These are phyloP conservation scores for Flaveria ramosissima DNA, from an alignment of 129 eudicot genomes.

Conservation along the genomic window DNA sequence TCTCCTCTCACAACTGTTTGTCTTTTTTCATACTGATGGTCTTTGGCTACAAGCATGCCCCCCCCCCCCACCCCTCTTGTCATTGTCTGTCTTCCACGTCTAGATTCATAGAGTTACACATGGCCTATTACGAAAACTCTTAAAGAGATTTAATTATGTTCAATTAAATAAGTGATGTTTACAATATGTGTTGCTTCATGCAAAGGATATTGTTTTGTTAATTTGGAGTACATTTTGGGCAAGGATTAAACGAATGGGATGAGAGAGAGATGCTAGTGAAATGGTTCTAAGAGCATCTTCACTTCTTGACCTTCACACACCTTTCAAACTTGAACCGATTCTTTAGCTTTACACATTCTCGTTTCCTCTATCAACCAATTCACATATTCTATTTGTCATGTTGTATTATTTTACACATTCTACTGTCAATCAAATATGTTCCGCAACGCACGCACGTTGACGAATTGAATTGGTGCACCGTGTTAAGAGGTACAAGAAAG, in stretches of 20 bases:
- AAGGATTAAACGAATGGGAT: background rate
- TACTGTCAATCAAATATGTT: background rate
- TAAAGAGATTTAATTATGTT: background rate
- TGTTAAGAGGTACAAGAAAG: background rate
- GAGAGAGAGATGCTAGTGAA: background rate
- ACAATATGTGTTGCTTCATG: background rate
- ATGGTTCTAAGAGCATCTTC: constrained; percentile 1
- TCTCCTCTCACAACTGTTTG: too few relatives aligned
- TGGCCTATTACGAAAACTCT: too few relatives aligned
- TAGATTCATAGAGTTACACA: too few relatives aligned
- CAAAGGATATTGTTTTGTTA: background rate
- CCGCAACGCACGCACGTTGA: background rate
- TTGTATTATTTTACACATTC: background rate
- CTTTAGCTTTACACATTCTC: background rate
- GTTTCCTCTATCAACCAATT: background rate
- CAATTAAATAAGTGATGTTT: too few relatives aligned
- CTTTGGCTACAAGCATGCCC: too few relatives aligned
- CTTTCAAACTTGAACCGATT: constrained; percentile 9
- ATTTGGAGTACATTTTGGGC: background rate
- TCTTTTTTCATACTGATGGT: too few relatives aligned
- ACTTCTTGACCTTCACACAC: background rate
- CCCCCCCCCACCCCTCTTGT: too few relatives aligned
- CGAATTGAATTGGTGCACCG: background rate
- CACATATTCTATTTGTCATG: constrained; percentile 12
- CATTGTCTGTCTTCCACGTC: too few relatives aligned